These are phyloP conservation scores for Agarophyton chilense DNA, from an alignment of 23 red algal genomes.

Conservation along the genomic window DNA sequence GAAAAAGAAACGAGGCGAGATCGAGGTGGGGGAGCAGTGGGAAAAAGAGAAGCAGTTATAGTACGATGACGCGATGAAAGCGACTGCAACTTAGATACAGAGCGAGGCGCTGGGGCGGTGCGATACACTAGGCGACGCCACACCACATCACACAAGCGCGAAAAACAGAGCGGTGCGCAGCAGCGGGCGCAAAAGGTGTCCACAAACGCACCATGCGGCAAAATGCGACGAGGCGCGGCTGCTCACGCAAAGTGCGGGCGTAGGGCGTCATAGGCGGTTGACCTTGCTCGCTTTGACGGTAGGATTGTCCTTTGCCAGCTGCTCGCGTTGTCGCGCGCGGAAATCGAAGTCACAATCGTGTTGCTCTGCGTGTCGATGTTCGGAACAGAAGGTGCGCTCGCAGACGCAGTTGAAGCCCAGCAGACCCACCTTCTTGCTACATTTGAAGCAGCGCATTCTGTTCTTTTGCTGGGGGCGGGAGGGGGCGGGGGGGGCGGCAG, in stretches of 20 bases:
- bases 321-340: conserved; percentile 56
- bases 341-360: conserved; percentile 94
- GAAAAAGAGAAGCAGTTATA: conserved; percentile 1
- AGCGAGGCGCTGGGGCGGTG: conserved; percentile 2
- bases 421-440: conserved; percentile 86
- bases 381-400: conserved; percentile 73
- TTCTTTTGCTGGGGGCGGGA: conserved; percentile 44
- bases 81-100: neutral
- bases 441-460: conserved; percentile 70
- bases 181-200: conserved; percentile 20
- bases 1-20: neutral
- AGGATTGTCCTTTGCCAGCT: conserved; percentile 84
- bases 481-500: neutral
- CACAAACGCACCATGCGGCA: conserved; percentile 29
- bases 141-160: conserved; percentile 2
- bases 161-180: conserved; percentile 14
- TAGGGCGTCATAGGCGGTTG: conserved; percentile 70
- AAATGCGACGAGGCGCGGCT: conserved; percentile 6
- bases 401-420: conserved; percentile 90
- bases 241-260: neutral
- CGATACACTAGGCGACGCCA: neutral
- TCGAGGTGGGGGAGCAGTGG: neutral
- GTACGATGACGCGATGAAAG: neutral
- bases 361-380: conserved; percentile 84
- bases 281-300: conserved; percentile 84